Conservation (phyloP, 305 asterid genomes). For the Rubia tinctorum region DNA sequence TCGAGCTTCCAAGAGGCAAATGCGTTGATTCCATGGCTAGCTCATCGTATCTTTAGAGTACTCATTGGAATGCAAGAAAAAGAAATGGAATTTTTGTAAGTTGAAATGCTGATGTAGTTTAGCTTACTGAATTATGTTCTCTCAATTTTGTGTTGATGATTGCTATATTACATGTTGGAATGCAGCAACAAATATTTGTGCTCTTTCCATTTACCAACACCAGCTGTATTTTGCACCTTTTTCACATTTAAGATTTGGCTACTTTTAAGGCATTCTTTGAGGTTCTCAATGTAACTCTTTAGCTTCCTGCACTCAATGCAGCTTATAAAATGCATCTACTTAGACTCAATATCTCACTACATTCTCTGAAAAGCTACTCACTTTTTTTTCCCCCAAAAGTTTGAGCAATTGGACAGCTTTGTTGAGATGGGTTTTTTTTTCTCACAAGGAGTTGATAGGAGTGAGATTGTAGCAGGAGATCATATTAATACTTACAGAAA, state of each 20-base stretch:
- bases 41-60: background rate
- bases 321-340: background rate
- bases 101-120: background rate
- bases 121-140: background rate
- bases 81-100: background rate
- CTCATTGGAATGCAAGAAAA: too few species aligned
- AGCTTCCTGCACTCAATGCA: background rate
- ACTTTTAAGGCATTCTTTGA: background rate
- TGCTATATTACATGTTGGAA: background rate
- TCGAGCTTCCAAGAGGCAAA: constrained; percentile 14
- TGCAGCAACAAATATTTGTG: background rate
- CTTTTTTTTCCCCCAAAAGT: too few species aligned
- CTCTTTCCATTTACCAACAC: background rate
- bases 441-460: background rate
- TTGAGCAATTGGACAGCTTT: background rate
- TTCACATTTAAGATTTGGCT: background rate
- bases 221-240: background rate
- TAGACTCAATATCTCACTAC: background rate
- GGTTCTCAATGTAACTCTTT: background rate
- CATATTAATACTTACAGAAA: background rate
- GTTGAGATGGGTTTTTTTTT: background rate
- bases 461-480: background rate
- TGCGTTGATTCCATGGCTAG: background rate
- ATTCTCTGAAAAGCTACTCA: background rate
- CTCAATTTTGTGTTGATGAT: background rate